Base-by-base conservation (phyloP, 352 stramenopile genomes). In the Phytophthora quininea region DNA sequence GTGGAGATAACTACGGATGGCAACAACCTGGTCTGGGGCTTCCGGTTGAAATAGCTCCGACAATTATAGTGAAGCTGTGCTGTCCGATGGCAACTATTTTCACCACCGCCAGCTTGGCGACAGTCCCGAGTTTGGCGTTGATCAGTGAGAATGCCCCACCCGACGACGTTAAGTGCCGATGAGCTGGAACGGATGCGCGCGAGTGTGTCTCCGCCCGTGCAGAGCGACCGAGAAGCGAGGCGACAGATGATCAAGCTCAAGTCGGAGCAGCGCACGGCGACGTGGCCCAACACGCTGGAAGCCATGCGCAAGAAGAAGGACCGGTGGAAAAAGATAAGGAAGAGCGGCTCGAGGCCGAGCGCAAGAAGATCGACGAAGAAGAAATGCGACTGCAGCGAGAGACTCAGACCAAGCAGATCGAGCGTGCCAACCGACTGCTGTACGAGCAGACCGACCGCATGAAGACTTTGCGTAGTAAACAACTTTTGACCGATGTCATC, bases 401-500 rank as follows among this genome's bases (percentile, higher is more conserved):
- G 43, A 62, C 74, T 30, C 82, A 91, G 32, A 90, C 81, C 1
- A 82, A 90, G 59, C 89, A 96, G 43, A 97, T 98, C 67, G 82
- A 91, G 68, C 77, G 82, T 24, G 92, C 93, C 2, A 97, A 97
- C 47, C 68, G 74, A 2, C 66, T 96, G 47, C 76, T 98, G 4
- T 97, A 97, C 64, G 90, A 97, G 58, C 88, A 97, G 46, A 97
- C 91, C 2, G 92, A 97, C 62, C 95, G 92, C 58, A 97, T 97
- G 83, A 98, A 98, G 77, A 90, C 86, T 4, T 69, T 98, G 32
- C 71, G 89, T 1, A 92, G 78, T 54, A 94, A 97, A 69, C 79
- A 97, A 54, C 66, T 97, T 11, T 76, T 97, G 19, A 65, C 79
- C 0, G 93, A 98, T 35, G 91, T 96, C n/a, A 66, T 97, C 14